phyloP scores from a whole-genome alignment of 495 filamentous ascomycete genomes.

The Xylaria flabelliformis region DNA sequence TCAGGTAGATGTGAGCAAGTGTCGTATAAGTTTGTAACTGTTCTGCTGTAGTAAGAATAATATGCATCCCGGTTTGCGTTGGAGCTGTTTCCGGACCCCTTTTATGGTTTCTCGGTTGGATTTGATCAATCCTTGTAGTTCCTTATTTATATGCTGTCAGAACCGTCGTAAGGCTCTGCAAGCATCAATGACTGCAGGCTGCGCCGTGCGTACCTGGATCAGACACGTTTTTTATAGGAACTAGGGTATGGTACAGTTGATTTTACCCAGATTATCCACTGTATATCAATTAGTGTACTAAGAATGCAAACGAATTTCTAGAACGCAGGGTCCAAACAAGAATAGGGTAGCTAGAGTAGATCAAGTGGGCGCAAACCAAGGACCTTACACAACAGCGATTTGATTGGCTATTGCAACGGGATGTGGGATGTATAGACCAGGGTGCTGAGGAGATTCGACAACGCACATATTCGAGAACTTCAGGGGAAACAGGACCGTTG shows the following conservation, averaged over 20 bases:
- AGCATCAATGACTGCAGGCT: not conserved
- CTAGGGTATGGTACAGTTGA: slow-evolving; percentile 5
- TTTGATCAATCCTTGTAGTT: not conserved
- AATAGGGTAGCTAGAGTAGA: slow-evolving; percentile 6
- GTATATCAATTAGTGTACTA: not conserved
- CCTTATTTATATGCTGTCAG: slow-evolving; percentile 7
- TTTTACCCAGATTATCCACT: not conserved
- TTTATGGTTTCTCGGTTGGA: not conserved
- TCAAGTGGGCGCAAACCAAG: slow-evolving; percentile 10
- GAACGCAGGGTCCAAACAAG: slow-evolving; percentile 19
- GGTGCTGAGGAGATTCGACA: not conserved
- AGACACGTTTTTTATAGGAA: slow-evolving; percentile 14
- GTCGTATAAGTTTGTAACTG: not conserved
- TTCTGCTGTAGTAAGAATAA: slow-evolving; percentile 4
- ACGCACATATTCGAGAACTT: not conserved
- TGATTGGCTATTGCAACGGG: not conserved
- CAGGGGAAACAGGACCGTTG: slow-evolving; percentile 10
- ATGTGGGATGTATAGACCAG: not conserved
- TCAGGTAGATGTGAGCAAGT: slow-evolving; percentile 1
- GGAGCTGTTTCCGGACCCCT: not conserved
- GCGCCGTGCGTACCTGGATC: not conserved
- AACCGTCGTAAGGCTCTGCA: slow-evolving; percentile 1
- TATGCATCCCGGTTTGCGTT: not conserved
- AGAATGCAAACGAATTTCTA: slow-evolving; percentile 23
- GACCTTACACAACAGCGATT: not conserved